Percentiles rank a stretch among this genome's conserved stretches.
Conservation (phyloP, 2,329 filamentous ascomycete genomes). For the Alternaria arbusti region DNA sequence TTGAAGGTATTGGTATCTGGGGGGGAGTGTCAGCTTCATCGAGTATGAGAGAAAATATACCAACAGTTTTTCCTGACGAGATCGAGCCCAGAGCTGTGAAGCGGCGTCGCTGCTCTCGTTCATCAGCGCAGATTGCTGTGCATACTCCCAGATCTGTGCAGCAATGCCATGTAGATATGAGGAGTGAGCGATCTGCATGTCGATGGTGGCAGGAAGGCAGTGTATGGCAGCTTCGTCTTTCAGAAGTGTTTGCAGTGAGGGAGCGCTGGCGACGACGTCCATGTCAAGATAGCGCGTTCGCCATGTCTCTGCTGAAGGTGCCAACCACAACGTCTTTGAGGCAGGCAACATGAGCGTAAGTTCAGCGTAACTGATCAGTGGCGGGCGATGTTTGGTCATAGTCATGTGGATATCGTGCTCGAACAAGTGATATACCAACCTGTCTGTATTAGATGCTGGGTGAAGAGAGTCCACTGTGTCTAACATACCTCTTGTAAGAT, state of each 20-base stretch:
- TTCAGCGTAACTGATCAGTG: slow-evolving; percentile 71
- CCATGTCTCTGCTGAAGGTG: slow-evolving; percentile 68
- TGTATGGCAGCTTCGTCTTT: slow-evolving; percentile 56
- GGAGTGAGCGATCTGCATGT: slow-evolving; percentile 41
- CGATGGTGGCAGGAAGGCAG: slow-evolving; percentile 59
- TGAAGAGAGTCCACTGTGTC: neutral
- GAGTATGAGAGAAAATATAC: slow-evolving; percentile 44
- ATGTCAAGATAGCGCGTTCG: slow-evolving; percentile 55
- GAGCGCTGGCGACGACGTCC: neutral
- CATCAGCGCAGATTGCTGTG: slow-evolving; percentile 21
- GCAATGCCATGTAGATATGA: slow-evolving; percentile 26
- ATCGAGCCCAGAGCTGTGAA: slow-evolving; percentile 25
- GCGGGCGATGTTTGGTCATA: slow-evolving; percentile 44
- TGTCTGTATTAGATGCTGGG: neutral
- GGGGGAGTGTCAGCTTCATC: neutral
- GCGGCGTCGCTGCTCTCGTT: slow-evolving; percentile 20
- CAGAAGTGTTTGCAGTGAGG: slow-evolving; percentile 18
- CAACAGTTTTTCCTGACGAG: slow-evolving; percentile 21
- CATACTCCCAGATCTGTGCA: slow-evolving; percentile 25
- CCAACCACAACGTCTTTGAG: slow-evolving; percentile 68
- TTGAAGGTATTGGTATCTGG: neutral
- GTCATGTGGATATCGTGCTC: slow-evolving; percentile 31
- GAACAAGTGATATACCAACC: slow-evolving; percentile 27
- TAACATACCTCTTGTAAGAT: slow-evolving; percentile 61
- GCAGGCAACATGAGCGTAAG: slow-evolving; percentile 69